Evolutionary conservation across 1,139 yeast genomes (phyloP).

Genomic region (Scheffersomyces cryptocercus): DNA sequence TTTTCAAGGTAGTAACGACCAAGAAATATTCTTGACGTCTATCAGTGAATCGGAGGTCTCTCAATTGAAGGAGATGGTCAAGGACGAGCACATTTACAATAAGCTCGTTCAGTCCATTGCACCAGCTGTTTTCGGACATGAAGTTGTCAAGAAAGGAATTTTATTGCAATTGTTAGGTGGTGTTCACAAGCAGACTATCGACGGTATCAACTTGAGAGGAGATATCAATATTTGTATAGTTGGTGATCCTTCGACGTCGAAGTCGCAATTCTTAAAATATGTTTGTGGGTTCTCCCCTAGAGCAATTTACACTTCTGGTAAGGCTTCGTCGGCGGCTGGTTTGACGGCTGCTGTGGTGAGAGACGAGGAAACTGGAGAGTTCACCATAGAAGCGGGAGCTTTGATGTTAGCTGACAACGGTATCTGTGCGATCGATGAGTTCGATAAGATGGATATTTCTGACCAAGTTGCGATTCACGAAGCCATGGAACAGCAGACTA

Average conservation of each 20-base stretch:
- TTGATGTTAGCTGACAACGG: slow-evolving; percentile 98
- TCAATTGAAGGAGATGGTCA: slow-evolving; percentile 88
- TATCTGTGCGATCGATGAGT: slow-evolving; percentile 97
- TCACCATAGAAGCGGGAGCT: slow-evolving; percentile 98
- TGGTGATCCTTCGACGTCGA: slow-evolving; percentile 98
- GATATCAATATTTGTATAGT: slow-evolving; percentile 96
- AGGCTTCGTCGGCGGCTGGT: slow-evolving; percentile 99
- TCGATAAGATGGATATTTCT: slow-evolving; percentile 92
- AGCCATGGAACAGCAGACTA: slow-evolving; percentile 99
- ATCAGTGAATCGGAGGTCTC: slow-evolving; percentile 81
- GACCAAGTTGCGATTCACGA: slow-evolving; percentile 99
- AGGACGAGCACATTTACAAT: slow-evolving; percentile 81
- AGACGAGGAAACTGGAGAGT: slow-evolving; percentile 97
- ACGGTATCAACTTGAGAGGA: slow-evolving; percentile 94
- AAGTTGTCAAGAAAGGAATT: slow-evolving; percentile 89
- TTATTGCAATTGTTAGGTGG: slow-evolving; percentile 90
- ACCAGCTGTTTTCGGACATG: slow-evolving; percentile 97
- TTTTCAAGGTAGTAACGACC: slow-evolving; percentile 54
- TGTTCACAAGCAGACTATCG: slow-evolving; percentile 91
- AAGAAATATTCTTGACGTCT: slow-evolving; percentile 76
- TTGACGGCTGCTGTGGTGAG: slow-evolving; percentile 96
- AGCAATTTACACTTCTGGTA: slow-evolving; percentile 96
- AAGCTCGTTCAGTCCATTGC: slow-evolving; percentile 88
- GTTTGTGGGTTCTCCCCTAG: slow-evolving; percentile 92
- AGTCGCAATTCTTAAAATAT: slow-evolving; percentile 92